Evolutionary conservation across 306 rosid species (phyloP).

Genomic region (Geum urbanum): DNA sequence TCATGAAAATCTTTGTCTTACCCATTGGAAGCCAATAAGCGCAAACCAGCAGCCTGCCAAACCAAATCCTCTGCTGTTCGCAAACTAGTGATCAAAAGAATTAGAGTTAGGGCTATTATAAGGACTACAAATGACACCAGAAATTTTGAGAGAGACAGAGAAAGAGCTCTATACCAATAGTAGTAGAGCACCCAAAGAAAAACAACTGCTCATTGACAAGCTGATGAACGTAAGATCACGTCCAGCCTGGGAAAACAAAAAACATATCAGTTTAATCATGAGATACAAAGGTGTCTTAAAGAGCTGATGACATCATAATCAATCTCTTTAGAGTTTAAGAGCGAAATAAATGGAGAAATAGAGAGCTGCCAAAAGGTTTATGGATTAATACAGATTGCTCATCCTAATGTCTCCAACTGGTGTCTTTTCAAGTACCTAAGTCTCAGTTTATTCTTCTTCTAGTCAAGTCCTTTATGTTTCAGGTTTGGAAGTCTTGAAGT

Average conservation of each 20-base stretch:
- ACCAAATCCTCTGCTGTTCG: slow-evolving; percentile 5
- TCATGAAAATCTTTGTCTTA: neutral
- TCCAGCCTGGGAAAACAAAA: slow-evolving; percentile 8
- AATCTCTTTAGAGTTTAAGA: no score
- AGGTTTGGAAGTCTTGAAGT: no score
- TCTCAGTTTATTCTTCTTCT: no score
- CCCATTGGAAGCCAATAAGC: slow-evolving; percentile 5
- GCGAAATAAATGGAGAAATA: no score
- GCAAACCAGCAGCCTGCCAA: slow-evolving; percentile 11
- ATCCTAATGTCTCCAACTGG: no score
- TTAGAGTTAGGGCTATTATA: neutral
- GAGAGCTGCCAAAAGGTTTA: no score
- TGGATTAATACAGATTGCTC: no score
- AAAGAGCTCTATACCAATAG: neutral
- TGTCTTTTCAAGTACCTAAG: no score
- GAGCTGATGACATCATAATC: no score
- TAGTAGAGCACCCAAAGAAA: slow-evolving; percentile 10
- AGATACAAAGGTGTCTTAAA: neutral
- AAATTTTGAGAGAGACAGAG: neutral
- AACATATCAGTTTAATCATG: neutral
- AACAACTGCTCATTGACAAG: slow-evolving; percentile 8
- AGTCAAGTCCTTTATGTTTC: no score
- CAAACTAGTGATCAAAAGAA: neutral
- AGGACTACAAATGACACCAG: neutral
- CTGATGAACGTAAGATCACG: slow-evolving; percentile 11